phyloP scores from a whole-genome alignment of 306 rosid genomes.

The Amphicarpaea edgeworthii region DNA sequence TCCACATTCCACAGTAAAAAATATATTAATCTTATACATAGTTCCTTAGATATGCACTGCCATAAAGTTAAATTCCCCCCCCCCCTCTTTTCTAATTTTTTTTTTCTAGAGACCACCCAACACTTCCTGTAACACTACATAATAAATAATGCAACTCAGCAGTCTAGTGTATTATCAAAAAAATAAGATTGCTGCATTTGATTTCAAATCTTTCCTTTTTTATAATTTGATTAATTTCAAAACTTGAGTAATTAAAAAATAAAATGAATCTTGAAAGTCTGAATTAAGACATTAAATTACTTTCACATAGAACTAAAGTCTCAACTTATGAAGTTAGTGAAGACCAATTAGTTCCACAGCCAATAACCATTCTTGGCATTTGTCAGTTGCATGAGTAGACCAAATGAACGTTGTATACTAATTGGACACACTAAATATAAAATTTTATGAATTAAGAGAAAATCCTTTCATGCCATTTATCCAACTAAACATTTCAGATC shows the following conservation, averaged over 20 bases:
- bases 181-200: neutral
- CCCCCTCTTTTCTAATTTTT: too few relatives aligned
- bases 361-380: too few relatives aligned
- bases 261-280: neutral
- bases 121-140: neutral
- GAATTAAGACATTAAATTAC: neutral
- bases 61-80: neutral
- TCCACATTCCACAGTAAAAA: conserved; percentile 12
- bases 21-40: neutral
- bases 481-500: neutral
- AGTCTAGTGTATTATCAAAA: neutral
- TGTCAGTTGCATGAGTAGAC: too few relatives aligned
- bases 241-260: neutral
- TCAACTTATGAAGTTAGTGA: too few relatives aligned
- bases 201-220: neutral
- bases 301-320: too few relatives aligned
- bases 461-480: conserved; percentile 1
- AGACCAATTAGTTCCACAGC: too few relatives aligned
- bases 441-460: neutral
- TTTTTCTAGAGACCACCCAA: neutral
- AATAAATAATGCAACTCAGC: neutral
- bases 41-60: neutral
- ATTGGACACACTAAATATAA: too few relatives aligned
- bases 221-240: neutral
- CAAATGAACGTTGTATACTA: neutral